Percentiles rank a stretch among this genome's conserved stretches.
phyloP scores from a whole-genome alignment of 2,329 filamentous ascomycete species.

The Pseudogymnoascus sp. region DNA sequence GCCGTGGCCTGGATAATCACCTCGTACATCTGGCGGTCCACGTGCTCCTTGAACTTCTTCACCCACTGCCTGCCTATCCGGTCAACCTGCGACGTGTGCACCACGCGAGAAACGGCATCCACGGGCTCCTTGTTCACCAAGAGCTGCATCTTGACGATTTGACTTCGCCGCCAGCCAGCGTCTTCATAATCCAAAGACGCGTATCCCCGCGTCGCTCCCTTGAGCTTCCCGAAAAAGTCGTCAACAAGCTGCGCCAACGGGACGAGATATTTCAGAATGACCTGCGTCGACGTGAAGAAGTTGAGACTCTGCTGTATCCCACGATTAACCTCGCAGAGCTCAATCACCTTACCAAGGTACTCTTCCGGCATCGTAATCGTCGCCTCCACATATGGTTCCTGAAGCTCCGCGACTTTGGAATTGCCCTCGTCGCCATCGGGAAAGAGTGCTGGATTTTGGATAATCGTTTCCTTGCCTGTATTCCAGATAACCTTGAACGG shows the following conservation, averaged over 20 bases:
- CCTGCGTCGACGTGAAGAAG: conserved; percentile 86
- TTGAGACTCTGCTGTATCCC: conserved; percentile 80
- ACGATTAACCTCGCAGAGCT: conserved; percentile 83
- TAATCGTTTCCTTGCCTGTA: conserved; percentile 66
- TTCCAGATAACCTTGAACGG: conserved; percentile 78
- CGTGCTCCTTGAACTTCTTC: conserved; percentile 91
- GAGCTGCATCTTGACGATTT: conserved; percentile 80
- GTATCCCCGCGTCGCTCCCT: conserved; percentile 88
- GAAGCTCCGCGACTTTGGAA: conserved; percentile 48
- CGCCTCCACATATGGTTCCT: conserved; percentile 67
- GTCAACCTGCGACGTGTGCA: conserved; percentile 74
- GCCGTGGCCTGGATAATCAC: conserved; percentile 87
- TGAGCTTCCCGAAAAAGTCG: conserved; percentile 94
- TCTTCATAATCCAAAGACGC: conserved; percentile 96
- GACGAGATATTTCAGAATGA: conserved; percentile 87
- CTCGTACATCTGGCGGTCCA: conserved; percentile 95
- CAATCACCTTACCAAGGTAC: conserved; percentile 88
- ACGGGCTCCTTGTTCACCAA: conserved; percentile 90
- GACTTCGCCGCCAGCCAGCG: conserved; percentile 71
- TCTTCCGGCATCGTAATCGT: conserved; percentile 90
- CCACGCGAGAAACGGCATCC: conserved; percentile 84
- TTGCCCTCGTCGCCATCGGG: conserved; percentile 55
- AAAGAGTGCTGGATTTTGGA: conserved; percentile 82
- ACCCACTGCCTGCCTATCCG: conserved; percentile 82
- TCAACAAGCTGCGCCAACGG: conserved; percentile 87